These are phyloP conservation scores for Leccinum fibrillosum DNA, from an alignment of 768 basidiomycete species.

Conservation along the genomic window DNA sequence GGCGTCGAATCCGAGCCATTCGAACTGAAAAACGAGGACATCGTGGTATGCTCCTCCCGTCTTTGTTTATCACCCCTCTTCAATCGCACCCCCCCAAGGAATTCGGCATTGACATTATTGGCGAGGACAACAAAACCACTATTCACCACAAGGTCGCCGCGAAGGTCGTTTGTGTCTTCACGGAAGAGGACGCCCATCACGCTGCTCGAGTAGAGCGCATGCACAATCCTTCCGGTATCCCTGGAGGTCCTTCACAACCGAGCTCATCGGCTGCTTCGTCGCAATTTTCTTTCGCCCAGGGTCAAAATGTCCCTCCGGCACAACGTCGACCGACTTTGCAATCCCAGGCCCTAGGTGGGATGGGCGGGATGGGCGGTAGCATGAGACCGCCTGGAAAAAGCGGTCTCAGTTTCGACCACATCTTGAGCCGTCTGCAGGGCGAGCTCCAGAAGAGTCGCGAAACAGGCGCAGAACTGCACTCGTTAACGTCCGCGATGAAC, in stretches of 20 bases:
- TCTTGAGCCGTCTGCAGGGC: constrained; percentile 81
- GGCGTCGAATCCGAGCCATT: constrained; percentile 89
- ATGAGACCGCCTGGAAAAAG: constrained; percentile 76
- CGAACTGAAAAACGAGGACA: constrained; percentile 92
- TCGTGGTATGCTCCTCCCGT: constrained; percentile 66
- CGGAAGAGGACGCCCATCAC: constrained; percentile 77
- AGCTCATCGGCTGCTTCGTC: constrained; percentile 21
- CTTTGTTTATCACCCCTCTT: constrained; percentile 4
- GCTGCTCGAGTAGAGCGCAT: constrained; percentile 70
- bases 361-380: constrained; percentile 75
- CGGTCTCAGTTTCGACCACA: constrained; percentile 89
- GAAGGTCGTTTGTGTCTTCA: constrained; percentile 85
- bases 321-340: constrained; percentile 58
- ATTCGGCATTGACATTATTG: constrained; percentile 99
- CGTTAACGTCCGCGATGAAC: constrained; percentile 71
- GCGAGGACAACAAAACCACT: constrained; percentile 97
- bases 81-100: constrained; percentile 54
- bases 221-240: constrained; percentile 37
- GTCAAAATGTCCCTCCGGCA: constrained; percentile 32
- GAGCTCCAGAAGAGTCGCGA: constrained; percentile 96
- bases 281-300: constrained; percentile 43
- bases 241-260: constrained; percentile 37
- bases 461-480: constrained; percentile 82
- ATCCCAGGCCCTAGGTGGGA: constrained; percentile 59
- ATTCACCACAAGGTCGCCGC: constrained; percentile 99